Percentiles rank a stretch among this genome's conserved stretches.
Conservation (phyloP, 179 eudicot genomes). For the Spergularia azorica region DNA sequence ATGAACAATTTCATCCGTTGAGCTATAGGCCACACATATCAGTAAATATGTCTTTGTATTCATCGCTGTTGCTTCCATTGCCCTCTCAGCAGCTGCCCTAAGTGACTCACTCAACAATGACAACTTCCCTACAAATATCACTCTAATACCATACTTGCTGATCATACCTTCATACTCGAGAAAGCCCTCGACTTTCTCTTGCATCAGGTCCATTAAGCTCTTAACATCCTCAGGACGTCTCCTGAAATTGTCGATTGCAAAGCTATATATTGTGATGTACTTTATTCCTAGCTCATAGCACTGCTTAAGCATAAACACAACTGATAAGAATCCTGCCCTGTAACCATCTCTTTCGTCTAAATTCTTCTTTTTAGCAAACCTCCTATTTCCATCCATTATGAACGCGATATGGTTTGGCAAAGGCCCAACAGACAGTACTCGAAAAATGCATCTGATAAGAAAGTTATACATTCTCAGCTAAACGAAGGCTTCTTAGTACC, state of each 20-base stretch:
- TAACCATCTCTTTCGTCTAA: constrained; percentile 55
- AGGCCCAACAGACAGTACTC: constrained; percentile 58
- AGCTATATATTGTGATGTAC: constrained; percentile 53
- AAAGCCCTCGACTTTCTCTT: constrained; percentile 62
- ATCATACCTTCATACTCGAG: constrained; percentile 51
- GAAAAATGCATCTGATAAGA: constrained; percentile 36
- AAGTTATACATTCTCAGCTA: constrained; percentile 21
- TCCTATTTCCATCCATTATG: constrained; percentile 77
- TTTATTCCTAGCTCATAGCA: constrained; percentile 64
- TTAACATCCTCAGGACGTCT: constrained; percentile 62
- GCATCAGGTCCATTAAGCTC: constrained; percentile 62
- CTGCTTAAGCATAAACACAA: constrained; percentile 57
- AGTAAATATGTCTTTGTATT: constrained; percentile 42
- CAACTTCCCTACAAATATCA: constrained; percentile 59
- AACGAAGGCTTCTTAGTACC: not conserved
- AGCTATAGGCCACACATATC: constrained; percentile 60
- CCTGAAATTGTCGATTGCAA: constrained; percentile 71
- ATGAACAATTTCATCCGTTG: constrained; percentile 58
- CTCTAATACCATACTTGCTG: constrained; percentile 51
- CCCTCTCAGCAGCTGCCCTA: constrained; percentile 43
- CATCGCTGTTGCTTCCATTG: constrained; percentile 49
- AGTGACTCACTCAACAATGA: constrained; percentile 44
- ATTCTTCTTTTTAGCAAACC: constrained; percentile 55
- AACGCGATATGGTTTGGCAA: constrained; percentile 67
- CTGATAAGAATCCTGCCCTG: constrained; percentile 49